Evolutionary conservation across 163 green algal genomes (phyloP), one percentile per base, ranked within the genome.

Genomic region (Smithsoniella earleae): DNA sequence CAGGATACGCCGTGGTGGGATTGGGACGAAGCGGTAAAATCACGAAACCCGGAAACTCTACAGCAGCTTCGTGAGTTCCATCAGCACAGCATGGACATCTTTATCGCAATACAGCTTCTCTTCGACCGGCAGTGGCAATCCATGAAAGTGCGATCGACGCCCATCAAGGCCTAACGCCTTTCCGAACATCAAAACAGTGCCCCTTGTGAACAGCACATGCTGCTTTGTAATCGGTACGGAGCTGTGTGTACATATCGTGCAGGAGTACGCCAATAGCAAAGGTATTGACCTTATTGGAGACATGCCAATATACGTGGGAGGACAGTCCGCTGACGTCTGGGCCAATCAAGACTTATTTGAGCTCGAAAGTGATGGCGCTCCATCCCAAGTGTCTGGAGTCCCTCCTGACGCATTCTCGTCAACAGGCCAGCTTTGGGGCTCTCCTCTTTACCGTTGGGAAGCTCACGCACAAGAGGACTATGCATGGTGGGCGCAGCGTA

Each of bases 261-360:
- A 92, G 83, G 77, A 79, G 3, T 97, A 97, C 63, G 93, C 93
- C 45, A 97, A 96, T 76, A 38, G 52, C 10, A 77, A 77, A 3
- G 89, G 88, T 45, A 83, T 98, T 62, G 83, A 85, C 37, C 86
- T 98, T 66, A 83, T 98, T 20, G 94, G 94, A 0, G 94, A 98
- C 84, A 98, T 98, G 88, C 94, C 94, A 75, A 98, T 98, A 85
- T 98, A 98, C 77, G 91, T 96, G 31, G 90, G 90, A n/a, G 91
- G 87, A n/a, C 89, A 96, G 80, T 85, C 63, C 18, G 87, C 90
- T 0, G 94, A 98, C 73, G 94, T 98, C 62, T 98, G 94, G 94
- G 89, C 89, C 20, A 91, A 96, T 82, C 86, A 83, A 49, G 49
- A 88, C 44, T 86, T 97, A 44, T 98, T 97, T 83, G 86, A 92